A percentile compares a stretch with the other conserved stretches of the same genome.
Evolutionary conservation across 75 land plant species (phyloP).

Genomic region (Chamaecyparis obtusa): DNA sequence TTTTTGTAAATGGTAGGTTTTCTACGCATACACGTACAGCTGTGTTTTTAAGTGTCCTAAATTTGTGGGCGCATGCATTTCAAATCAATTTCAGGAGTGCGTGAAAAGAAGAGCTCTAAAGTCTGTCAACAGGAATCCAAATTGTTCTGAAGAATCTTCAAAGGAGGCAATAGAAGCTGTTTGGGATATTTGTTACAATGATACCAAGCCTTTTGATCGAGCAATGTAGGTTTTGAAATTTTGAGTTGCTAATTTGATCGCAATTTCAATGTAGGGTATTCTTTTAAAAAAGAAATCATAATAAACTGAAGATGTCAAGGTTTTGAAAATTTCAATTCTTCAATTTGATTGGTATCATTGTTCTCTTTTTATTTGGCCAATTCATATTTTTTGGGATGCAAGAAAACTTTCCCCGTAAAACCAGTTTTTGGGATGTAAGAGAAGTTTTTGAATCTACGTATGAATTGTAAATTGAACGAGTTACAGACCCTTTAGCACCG

Average conservation of each 20-base stretch:
- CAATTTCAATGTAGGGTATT: not conserved
- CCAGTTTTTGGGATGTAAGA: too few species aligned
- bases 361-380: too few species aligned
- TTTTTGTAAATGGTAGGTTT: not conserved
- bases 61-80: not conserved
- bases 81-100: conserved; percentile 37
- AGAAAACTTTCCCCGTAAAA: too few species aligned
- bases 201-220: conserved; percentile 77
- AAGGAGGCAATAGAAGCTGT: conserved; percentile 75
- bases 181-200: conserved; percentile 86
- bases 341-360: too few species aligned
- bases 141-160: conserved; percentile 66
- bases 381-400: too few species aligned
- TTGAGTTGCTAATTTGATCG: not conserved
- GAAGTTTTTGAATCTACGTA: too few species aligned
- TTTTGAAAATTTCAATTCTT: too few species aligned
- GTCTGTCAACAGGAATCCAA: conserved; percentile 61
- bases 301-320: too few species aligned
- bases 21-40: not conserved
- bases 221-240: conserved; percentile 37
- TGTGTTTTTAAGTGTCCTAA: not conserved
- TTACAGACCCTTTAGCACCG: too few species aligned
- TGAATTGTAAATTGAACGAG: too few species aligned
- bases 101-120: conserved; percentile 69
- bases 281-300: too few species aligned